These are phyloP conservation scores for Liquidambar formosana DNA, from an alignment of 164 flowering plant species.

Conservation along the genomic window DNA sequence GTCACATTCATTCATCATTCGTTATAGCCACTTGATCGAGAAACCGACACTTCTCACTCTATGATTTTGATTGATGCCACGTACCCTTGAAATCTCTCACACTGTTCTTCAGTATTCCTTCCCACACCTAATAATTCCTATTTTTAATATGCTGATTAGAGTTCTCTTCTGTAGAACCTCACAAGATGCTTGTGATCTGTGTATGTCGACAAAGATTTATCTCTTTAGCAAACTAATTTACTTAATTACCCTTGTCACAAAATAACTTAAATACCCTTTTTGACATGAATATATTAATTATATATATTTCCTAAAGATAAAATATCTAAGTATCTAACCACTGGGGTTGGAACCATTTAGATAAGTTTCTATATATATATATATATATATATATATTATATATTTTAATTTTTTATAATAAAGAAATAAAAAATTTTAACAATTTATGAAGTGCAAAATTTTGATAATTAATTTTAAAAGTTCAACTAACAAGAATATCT, in stretches of 20 bases:
- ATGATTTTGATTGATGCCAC: not conserved
- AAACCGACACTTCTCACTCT: not conserved
- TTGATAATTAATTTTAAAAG: too few species aligned
- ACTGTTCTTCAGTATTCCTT: not conserved
- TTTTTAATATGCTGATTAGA: not conserved
- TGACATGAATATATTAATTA: not conserved
- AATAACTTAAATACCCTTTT: conserved; percentile 9
- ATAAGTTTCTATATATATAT: too few species aligned
- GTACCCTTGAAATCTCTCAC: not conserved
- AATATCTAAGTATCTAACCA: too few species aligned
- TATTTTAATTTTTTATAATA: too few species aligned
- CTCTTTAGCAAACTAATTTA: not conserved
- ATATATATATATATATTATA: too few species aligned
- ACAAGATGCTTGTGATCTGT: conserved; percentile 13
- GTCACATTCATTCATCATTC: not conserved
- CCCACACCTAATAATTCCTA: not conserved
- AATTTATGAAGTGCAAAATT: too few species aligned
- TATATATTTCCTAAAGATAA: not conserved
- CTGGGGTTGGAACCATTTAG: too few species aligned
- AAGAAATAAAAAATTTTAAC: too few species aligned
- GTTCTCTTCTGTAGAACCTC: not conserved
- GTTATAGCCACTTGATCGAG: not conserved
- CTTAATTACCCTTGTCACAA: not conserved
- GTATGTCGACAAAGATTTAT: conserved; percentile 2
- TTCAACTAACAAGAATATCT: too few species aligned